Evolutionary conservation across 495 filamentous ascomycete genomes (phyloP).

Genomic region (Tuber indicum): DNA sequence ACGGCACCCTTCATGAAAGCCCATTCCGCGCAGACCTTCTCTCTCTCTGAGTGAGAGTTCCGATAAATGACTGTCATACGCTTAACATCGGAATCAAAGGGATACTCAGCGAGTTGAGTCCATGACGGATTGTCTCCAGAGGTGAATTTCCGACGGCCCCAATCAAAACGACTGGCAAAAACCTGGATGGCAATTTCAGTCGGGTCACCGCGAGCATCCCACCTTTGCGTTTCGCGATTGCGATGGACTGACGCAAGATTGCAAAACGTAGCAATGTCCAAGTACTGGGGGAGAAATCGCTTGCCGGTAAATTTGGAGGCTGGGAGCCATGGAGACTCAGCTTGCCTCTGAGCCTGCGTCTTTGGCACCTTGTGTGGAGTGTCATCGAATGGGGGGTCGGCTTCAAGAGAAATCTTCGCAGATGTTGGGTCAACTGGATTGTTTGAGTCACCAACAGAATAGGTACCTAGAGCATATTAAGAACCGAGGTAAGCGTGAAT

Average conservation of each 20-base stretch:
- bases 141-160: slow-evolving; percentile 51
- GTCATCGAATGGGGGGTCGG: slow-evolving; percentile 43
- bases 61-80: slow-evolving; percentile 61
- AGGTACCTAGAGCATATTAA: slow-evolving; percentile 44
- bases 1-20: slow-evolving; percentile 64
- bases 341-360: slow-evolving; percentile 25
- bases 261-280: slow-evolving; percentile 58
- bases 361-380: slow-evolving; percentile 34
- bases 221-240: slow-evolving; percentile 47
- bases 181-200: slow-evolving; percentile 68
- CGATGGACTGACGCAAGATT: slow-evolving; percentile 58
- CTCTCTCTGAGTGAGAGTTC: slow-evolving; percentile 43
- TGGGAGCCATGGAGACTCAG: slow-evolving; percentile 41
- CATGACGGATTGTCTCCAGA: slow-evolving; percentile 51
- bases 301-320: slow-evolving; percentile 45
- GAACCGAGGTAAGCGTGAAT: not conserved
- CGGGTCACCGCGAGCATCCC: slow-evolving; percentile 60
- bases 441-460: slow-evolving; percentile 53
- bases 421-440: slow-evolving; percentile 54
- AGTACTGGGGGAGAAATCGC: slow-evolving; percentile 49
- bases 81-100: slow-evolving; percentile 64
- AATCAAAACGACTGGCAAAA: slow-evolving; percentile 58
- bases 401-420: slow-evolving; percentile 49
- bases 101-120: slow-evolving; percentile 55
- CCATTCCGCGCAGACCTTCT: slow-evolving; percentile 27